phyloP scores from a whole-genome alignment of 495 filamentous ascomycete species.

The Staphylotrichum tortipilum region DNA sequence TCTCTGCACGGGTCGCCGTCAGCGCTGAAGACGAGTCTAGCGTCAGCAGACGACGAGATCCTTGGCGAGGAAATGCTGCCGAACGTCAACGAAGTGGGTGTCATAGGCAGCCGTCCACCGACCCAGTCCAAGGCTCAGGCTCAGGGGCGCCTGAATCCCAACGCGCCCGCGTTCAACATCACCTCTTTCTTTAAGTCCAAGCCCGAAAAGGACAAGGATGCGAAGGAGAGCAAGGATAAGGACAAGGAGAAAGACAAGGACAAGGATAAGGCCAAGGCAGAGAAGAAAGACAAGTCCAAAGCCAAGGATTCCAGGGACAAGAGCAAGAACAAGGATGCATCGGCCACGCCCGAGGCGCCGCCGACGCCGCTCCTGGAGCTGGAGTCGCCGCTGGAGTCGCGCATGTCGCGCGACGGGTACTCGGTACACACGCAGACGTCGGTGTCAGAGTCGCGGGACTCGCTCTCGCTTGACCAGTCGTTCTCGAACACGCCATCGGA shows the following conservation, averaged over 20 bases:
- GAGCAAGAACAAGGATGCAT: constrained; percentile 3
- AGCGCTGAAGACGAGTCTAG: constrained; percentile 40
- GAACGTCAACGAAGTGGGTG: constrained; percentile 39
- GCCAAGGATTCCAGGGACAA: constrained; percentile 17
- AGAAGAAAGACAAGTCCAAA: constrained; percentile 20
- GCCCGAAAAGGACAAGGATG: constrained; percentile 32
- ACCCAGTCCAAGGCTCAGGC: constrained; percentile 36
- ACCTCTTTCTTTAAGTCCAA: constrained; percentile 37
- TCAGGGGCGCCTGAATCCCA: constrained; percentile 37
- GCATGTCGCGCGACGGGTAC: constrained; percentile 46
- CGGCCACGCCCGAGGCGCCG: constrained; percentile 15
- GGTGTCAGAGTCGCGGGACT: constrained; percentile 63
- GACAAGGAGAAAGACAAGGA: constrained; percentile 19
- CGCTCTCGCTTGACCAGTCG: constrained; percentile 53
- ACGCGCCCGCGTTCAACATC: constrained; percentile 42
- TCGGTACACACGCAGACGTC: constrained; percentile 53
- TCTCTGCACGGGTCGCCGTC: constrained; percentile 43
- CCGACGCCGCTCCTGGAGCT: constrained; percentile 14
- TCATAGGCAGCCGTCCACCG: constrained; percentile 43
- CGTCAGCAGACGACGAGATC: constrained; percentile 43
- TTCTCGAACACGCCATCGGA: constrained; percentile 61
- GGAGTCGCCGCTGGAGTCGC: constrained; percentile 54
- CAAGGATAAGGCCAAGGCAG: constrained; percentile 19
- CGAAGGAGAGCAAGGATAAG: constrained; percentile 23
- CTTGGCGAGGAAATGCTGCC: constrained; percentile 36